Percentiles rank a stretch among this genome's conserved stretches.
Evolutionary conservation across 2,329 filamentous ascomycete genomes (phyloP).

Genomic region (Epichloe aotearoae): DNA sequence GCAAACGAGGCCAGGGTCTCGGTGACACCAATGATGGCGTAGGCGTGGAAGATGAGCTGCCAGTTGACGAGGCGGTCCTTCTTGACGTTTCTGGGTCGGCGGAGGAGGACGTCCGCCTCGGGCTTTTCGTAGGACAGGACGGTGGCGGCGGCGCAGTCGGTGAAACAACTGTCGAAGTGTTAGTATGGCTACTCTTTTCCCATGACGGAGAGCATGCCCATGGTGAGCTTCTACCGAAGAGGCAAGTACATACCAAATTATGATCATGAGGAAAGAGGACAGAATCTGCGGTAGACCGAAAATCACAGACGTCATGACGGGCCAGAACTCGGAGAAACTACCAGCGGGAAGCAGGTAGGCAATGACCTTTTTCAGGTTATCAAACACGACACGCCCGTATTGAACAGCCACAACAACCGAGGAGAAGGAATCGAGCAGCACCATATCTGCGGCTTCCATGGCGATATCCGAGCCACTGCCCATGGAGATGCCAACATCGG

Average conservation of each 20-base stretch:
- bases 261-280: slow-evolving; percentile 60
- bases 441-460: slow-evolving; percentile 68
- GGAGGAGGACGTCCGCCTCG: slow-evolving; percentile 60
- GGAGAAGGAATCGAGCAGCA: slow-evolving; percentile 62
- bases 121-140: slow-evolving; percentile 64
- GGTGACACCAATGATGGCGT: slow-evolving; percentile 55
- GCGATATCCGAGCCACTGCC: slow-evolving; percentile 73
- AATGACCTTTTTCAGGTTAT: slow-evolving; percentile 61
- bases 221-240: not conserved
- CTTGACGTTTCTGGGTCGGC: slow-evolving; percentile 53
- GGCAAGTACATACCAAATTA: slow-evolving; percentile 35
- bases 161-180: slow-evolving; percentile 45
- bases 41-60: slow-evolving; percentile 59
- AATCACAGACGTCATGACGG: slow-evolving; percentile 57
- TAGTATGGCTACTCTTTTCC: too few relatives aligned
- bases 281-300: slow-evolving; percentile 64
- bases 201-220: too few relatives aligned
- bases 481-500: slow-evolving; percentile 74
- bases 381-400: slow-evolving; percentile 64
- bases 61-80: slow-evolving; percentile 62
- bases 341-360: slow-evolving; percentile 64
- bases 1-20: slow-evolving; percentile 47
- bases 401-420: slow-evolving; percentile 60
- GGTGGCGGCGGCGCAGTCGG: slow-evolving; percentile 61
- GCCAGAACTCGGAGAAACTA: slow-evolving; percentile 64